Evolutionary conservation across 305 asterid species (phyloP).

Genomic region (Fraxinus ornus): DNA sequence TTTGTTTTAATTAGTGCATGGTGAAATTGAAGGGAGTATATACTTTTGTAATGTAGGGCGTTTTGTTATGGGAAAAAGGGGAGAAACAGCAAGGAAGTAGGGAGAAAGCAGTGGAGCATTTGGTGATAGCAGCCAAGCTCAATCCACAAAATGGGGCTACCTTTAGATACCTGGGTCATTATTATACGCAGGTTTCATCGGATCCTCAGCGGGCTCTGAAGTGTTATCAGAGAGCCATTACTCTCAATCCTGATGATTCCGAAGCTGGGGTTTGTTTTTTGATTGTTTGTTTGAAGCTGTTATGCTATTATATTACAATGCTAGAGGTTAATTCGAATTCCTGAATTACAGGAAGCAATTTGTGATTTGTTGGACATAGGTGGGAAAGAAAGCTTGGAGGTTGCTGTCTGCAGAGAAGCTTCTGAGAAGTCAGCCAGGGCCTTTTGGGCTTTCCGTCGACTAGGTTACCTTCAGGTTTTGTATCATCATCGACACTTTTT

Average conservation of each 20-base stretch:
- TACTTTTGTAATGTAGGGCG: conserved; percentile 41
- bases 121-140: conserved; percentile 68
- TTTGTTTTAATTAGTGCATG: not conserved
- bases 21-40: not conserved
- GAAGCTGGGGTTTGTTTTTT: conserved; percentile 63
- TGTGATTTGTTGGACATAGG: conserved; percentile 72
- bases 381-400: conserved; percentile 80
- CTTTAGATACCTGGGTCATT: conserved; percentile 85
- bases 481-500: conserved; percentile 10
- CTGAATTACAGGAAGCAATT: conserved; percentile 55
- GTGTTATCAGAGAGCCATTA: conserved; percentile 87
- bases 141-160: conserved; percentile 76
- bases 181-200: conserved; percentile 47
- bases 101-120: conserved; percentile 76
- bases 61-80: conserved; percentile 70
- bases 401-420: conserved; percentile 79
- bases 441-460: conserved; percentile 87
- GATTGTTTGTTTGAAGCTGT: not conserved
- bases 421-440: conserved; percentile 85
- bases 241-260: conserved; percentile 80
- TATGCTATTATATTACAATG: not conserved
- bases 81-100: conserved; percentile 36
- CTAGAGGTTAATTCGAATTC: not conserved
- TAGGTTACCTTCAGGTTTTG: conserved; percentile 87
- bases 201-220: conserved; percentile 85